Evolutionary conservation across 2,329 filamentous ascomycete species (phyloP).

Genomic region (Penicillium sclerotiorum): DNA sequence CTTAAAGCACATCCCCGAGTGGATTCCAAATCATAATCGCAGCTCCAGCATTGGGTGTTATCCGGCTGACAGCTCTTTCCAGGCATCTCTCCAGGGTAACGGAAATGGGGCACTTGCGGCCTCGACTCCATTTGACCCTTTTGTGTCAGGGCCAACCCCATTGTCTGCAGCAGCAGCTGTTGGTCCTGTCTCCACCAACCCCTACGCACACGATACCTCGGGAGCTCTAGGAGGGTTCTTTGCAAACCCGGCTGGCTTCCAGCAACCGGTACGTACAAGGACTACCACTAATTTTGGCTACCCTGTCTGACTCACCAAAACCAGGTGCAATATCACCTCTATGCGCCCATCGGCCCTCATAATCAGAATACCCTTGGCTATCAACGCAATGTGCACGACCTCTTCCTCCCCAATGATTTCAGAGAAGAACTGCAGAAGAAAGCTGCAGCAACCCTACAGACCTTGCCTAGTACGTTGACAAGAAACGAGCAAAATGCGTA

Average conservation of each 20-base stretch:
- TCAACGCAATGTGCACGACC: slow-evolving; percentile 83
- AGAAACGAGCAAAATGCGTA: background rate
- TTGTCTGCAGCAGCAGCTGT: slow-evolving; percentile 52
- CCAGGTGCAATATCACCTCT: slow-evolving; percentile 86
- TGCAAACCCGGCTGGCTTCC: slow-evolving; percentile 58
- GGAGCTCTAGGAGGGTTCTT: slow-evolving; percentile 68
- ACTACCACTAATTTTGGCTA: background rate
- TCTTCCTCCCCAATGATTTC: slow-evolving; percentile 85
- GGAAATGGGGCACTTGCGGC: slow-evolving; percentile 54
- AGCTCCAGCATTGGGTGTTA: slow-evolving; percentile 13
- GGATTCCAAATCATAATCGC: slow-evolving; percentile 5
- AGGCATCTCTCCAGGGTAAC: slow-evolving; percentile 44
- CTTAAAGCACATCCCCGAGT: slow-evolving; percentile 8
- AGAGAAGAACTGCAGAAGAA: slow-evolving; percentile 89
- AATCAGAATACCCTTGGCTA: slow-evolving; percentile 80
- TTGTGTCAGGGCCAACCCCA: slow-evolving; percentile 60
- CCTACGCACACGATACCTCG: slow-evolving; percentile 73
- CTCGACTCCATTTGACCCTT: slow-evolving; percentile 64
- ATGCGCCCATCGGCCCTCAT: slow-evolving; percentile 83
- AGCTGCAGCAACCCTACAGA: slow-evolving; percentile 79
- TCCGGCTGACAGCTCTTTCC: slow-evolving; percentile 20
- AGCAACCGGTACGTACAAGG: slow-evolving; percentile 64
- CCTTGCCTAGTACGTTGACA: slow-evolving; percentile 68
- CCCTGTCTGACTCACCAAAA: background rate
- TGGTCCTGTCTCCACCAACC: slow-evolving; percentile 62